Evolutionary conservation across 495 filamentous ascomycete species (phyloP).

Genomic region (Penicillium canescens): DNA sequence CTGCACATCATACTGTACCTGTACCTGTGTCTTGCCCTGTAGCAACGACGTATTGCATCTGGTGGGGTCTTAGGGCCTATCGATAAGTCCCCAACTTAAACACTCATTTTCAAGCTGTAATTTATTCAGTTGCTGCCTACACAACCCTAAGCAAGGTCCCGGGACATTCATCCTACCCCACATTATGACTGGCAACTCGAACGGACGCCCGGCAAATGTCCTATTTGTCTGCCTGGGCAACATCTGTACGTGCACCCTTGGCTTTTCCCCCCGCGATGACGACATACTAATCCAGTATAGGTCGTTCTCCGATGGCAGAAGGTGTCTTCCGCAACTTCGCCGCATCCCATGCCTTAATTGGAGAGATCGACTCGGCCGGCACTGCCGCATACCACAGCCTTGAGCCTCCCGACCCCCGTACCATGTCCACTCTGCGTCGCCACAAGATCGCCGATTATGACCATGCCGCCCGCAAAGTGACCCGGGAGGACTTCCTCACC

Average conservation of each 20-base stretch:
- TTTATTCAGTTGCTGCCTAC: not conserved
- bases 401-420: slow-evolving; percentile 75
- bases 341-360: slow-evolving; percentile 58
- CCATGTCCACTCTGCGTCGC: slow-evolving; percentile 73
- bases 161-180: not conserved
- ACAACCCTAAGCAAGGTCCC: not conserved
- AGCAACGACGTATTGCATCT: not conserved
- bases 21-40: not conserved
- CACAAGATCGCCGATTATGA: slow-evolving; percentile 75
- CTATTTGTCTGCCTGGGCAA: slow-evolving; percentile 97
- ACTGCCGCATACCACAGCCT: slow-evolving; percentile 82
- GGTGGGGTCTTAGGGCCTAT: slow-evolving; percentile 11
- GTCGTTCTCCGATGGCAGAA: slow-evolving; percentile 90
- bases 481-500: slow-evolving; percentile 66
- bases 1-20: not conserved
- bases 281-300: slow-evolving; percentile 22
- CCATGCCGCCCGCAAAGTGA: slow-evolving; percentile 77
- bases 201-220: slow-evolving; percentile 59
- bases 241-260: slow-evolving; percentile 64
- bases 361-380: slow-evolving; percentile 81
- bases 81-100: slow-evolving; percentile 11
- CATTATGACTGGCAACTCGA: slow-evolving; percentile 22
- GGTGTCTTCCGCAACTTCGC: slow-evolving; percentile 80
- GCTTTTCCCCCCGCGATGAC: slow-evolving; percentile 2
- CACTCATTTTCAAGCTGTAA: not conserved